A percentile compares a stretch with the other conserved stretches of the same genome.
Evolutionary conservation across 371 early-diverging fungal genomes (phyloP).

Genomic region (Mortierella polycephala): DNA sequence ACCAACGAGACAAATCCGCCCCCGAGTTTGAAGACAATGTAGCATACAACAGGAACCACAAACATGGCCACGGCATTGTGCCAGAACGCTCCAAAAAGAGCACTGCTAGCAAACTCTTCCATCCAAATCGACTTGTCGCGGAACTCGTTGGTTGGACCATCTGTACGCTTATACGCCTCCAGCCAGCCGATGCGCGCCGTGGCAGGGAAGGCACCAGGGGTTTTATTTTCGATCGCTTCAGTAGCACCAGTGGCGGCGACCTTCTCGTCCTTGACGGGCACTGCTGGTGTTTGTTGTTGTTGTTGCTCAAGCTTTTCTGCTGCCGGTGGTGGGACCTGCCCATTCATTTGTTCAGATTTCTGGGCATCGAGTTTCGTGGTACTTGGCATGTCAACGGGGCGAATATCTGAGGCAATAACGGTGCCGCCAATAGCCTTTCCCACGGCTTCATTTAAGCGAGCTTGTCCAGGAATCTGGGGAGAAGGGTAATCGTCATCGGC

Average conservation of each 20-base stretch:
- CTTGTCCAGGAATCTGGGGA: slow-evolving; percentile 34
- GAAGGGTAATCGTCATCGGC: slow-evolving; percentile 16
- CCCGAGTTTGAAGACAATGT: slow-evolving; percentile 41
- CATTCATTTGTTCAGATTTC: slow-evolving; percentile 1
- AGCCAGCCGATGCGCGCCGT: slow-evolving; percentile 43
- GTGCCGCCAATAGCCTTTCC: slow-evolving; percentile 51
- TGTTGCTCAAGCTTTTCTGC: too few relatives aligned
- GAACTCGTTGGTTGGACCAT: slow-evolving; percentile 43
- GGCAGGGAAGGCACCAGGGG: slow-evolving; percentile 35
- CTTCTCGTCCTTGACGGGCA: slow-evolving; percentile 6
- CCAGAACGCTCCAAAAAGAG: slow-evolving; percentile 49
- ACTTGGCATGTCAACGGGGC: slow-evolving; percentile 28
- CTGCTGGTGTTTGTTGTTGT: slow-evolving; percentile 11
- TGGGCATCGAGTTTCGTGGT: slow-evolving; percentile 23
- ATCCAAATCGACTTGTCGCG: slow-evolving; percentile 55
- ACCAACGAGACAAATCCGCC: slow-evolving; percentile 49
- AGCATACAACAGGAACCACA: slow-evolving; percentile 40
- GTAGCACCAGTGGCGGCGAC: not conserved
- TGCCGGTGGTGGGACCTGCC: slow-evolving; percentile 2
- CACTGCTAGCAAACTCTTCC: slow-evolving; percentile 54
- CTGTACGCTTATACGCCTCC: slow-evolving; percentile 46
- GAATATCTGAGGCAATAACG: slow-evolving; percentile 44
- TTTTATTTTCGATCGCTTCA: slow-evolving; percentile 4
- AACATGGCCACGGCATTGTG: slow-evolving; percentile 39
- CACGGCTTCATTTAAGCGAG: slow-evolving; percentile 23